These are phyloP conservation scores for Boletus rubescentipes DNA, from an alignment of 768 basidiomycete species.

Conservation along the genomic window DNA sequence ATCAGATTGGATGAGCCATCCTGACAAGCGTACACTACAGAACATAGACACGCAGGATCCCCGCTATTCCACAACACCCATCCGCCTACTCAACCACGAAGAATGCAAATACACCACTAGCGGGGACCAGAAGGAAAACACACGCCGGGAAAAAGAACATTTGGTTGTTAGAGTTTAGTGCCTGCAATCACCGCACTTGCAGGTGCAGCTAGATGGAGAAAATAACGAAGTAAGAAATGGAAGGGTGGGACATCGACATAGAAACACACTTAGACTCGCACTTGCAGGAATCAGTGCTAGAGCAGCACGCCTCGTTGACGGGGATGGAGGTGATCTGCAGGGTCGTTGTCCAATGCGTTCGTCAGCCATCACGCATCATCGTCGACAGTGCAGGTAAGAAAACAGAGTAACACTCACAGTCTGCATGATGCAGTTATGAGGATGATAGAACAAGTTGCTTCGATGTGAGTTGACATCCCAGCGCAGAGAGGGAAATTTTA, in stretches of 20 bases:
- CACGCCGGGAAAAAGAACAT: no score
- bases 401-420: slow-evolving; percentile 12
- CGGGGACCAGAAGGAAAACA: no score
- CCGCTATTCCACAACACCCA: no score
- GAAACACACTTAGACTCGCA: slow-evolving; percentile 7
- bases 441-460: slow-evolving; percentile 5
- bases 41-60: neutral
- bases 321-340: slow-evolving; percentile 7
- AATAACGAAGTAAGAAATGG: no score
- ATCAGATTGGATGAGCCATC: neutral
- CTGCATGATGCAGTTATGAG: slow-evolving; percentile 14
- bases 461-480: neutral
- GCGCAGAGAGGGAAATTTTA: neutral
- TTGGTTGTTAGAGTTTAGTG: neutral
- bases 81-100: no score
- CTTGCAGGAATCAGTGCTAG: neutral
- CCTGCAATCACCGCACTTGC: slow-evolving; percentile 19
- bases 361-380: neutral
- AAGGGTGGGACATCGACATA: neutral
- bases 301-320: slow-evolving; percentile 17
- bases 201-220: slow-evolving; percentile 1
- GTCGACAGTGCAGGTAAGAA: neutral
- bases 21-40: neutral
- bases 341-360: no score
- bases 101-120: no score